Base-by-base conservation (phyloP, 148 eudicot genomes). In the Arctostaphylos glauca region DNA sequence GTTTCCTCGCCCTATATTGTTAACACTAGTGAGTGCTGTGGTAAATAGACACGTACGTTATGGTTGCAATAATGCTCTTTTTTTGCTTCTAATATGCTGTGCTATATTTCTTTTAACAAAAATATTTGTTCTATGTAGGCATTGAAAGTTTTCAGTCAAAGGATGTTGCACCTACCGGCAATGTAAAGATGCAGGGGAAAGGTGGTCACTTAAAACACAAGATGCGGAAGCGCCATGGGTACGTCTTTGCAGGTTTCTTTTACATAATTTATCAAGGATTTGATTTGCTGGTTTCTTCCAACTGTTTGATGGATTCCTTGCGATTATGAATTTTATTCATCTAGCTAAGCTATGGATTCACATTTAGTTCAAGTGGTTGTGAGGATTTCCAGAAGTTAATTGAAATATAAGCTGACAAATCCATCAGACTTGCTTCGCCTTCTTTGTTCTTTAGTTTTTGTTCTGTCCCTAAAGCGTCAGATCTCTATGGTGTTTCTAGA, bases 201-300 rank as follows among this genome's bases (percentile, higher is more conserved):
- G 76, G 89, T 75, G 82, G 86, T 81, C 81, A 80, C 8, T 81
- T 38, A 56, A 96, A 84, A 80, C 83, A 80, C 23, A 91, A 90
- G 81, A 84, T 81, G 59, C 89, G 91, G 77, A 96, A 93, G 80
- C 86, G 85, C 43, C 89, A 85, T 52, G 98, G 98, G 98, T 96
- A 94, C 87, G 90, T 74, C 84, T 80, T 78, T 74, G 4, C 41
- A 16, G 49, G 60, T 81, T 73, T 76, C 78, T 48, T 48, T 75
- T 75, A 23, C 50, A 13, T 75, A 75, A 75, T 50, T 50, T 48
- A 44, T 49, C 9, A 3, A 18, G 25, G 76, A 44, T 12, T 13
- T 74, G 53, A 12, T 46, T 75, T 66, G 16, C 14, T 9, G 71
- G 71, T 66, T 66, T 66, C 71, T 25, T 31, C 15, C 15, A 43